Evolutionary conservation across 345 rosid genomes (phyloP), one percentile per base, ranked within the genome.

Genomic region (Boechera retrofracta): DNA sequence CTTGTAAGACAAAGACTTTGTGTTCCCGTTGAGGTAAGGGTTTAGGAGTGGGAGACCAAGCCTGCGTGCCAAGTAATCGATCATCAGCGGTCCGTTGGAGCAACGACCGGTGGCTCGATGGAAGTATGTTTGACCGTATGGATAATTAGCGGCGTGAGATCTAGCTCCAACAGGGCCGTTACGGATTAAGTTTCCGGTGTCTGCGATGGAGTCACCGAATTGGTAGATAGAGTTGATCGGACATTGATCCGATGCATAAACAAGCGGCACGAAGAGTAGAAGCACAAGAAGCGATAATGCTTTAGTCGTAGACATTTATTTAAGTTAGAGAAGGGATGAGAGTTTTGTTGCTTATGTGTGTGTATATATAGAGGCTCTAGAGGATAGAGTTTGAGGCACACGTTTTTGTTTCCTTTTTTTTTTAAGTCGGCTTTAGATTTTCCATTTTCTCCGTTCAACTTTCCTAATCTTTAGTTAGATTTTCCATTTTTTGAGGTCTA

Each of bases 111-210:
- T 82, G 66, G 85, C 52, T 35, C 44, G 55, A 11, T 74, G 54
- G 52, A 79, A 74, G 12, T 54, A 78, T 10, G 82, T 74, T 65
- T 78, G 69, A 12, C 82, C 85, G 64, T 78, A 82, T 9, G 85
- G 85, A 3, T 24, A 68, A 7, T 24, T 67, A 2, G 73, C 73
- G 11, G 67, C 53, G 61, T 60, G 73, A 7, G 71, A 15, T 45
- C 5, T 62, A 36, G 74, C 60, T 55, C 72, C 72, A 42, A 39
- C 13, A 2, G 63, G 80, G 2, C 70, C 64, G 31, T 7, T 33
- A 4, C 69, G 80, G 64, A 71, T 77, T 9, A 77, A 39, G 70
- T 77, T 77, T n/a, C 75, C 80, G 1, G 80, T 77, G 76, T 77
- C 80, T 18, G 80, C 28, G 11, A 69, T 77, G 12, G 80, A 77